Conservation (phyloP, 257 asterid genomes). For the Gentiana macrophylla region DNA sequence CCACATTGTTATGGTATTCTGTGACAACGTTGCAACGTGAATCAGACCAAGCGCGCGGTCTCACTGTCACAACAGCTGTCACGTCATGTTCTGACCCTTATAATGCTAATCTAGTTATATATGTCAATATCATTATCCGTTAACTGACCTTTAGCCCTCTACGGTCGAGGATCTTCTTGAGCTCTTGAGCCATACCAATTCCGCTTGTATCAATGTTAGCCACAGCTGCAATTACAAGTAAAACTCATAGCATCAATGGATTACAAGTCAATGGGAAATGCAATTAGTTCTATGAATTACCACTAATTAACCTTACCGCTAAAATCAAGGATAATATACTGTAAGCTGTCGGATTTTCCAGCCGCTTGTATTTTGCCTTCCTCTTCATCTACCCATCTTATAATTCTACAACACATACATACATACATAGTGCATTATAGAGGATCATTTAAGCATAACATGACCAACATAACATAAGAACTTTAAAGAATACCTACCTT, state of each 20-base stretch:
- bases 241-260: no score
- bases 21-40: no score
- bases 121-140: no score
- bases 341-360: constrained; percentile 40
- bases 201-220: constrained; percentile 98
- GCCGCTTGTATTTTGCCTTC: constrained; percentile 53
- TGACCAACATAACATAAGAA: not conserved
- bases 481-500: constrained; percentile 31
- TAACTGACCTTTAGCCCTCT: constrained; percentile 64
- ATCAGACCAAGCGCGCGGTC: no score
- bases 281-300: not conserved
- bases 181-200: constrained; percentile 82
- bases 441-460: no score
- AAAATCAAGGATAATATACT: constrained; percentile 66
- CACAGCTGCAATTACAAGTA: constrained; percentile 41
- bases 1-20: no score
- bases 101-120: no score
- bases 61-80: no score
- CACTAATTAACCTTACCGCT: constrained; percentile 39
- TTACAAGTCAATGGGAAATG: not conserved
- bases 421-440: not conserved
- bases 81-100: no score
- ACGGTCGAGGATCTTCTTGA: constrained; percentile 61
- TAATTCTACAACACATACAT: constrained; percentile 33
- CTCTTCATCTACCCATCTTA: constrained; percentile 90